Evolutionary conservation across 331 rosid species (phyloP), one percentile per base, ranked within the genome.

Genomic region (Cydonia oblonga): DNA sequence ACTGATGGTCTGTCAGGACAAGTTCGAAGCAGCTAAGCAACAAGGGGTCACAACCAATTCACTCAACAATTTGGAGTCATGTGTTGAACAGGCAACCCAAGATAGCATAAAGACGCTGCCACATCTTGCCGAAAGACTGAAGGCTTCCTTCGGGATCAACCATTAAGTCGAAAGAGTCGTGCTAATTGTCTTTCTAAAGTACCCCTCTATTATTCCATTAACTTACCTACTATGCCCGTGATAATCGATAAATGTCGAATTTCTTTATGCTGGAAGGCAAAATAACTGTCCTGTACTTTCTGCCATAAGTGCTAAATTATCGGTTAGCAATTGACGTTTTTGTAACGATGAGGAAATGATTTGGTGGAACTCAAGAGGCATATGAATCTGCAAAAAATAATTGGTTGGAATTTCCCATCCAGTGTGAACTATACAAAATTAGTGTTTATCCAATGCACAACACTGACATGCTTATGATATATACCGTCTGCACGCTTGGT

Each of bases 1-100:
- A 54, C 78, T 93, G 49, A 91, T 89, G 96, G 98, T 93, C 25
- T 93, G 97, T 80, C 97, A 93, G 66, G 98, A 93, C 78, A 91
- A 85, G 89, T 89, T 29, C 13, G 98, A 91, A 80, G 71, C 92
- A 28, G 90, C 96, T 40, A 93, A 81, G 86, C 87, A 81, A 58
- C 97, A 93, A 71, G 79, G 77, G 74, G 51, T 14, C 53, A 84
- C 80, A 61, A 29, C 76, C 15, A 85, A 87, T 28, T 82, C 88
- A 19, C 69, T 82, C 67, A 80, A 76, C 69, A 96, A 82, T 61
- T 22, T 93, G 85, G 72, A 91, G 78, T 86, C 96, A 9, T 93
- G 97, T 59, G 92, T 92, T 40, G 92, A 93, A 35, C 85, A 81
- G 58, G 74, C 92, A 58, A 93, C 90, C 77, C 90, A 88, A 68